Evolutionary conservation across 1,284 basidiomycete genomes (phyloP).

Genomic region (Ustilago esculenta): DNA sequence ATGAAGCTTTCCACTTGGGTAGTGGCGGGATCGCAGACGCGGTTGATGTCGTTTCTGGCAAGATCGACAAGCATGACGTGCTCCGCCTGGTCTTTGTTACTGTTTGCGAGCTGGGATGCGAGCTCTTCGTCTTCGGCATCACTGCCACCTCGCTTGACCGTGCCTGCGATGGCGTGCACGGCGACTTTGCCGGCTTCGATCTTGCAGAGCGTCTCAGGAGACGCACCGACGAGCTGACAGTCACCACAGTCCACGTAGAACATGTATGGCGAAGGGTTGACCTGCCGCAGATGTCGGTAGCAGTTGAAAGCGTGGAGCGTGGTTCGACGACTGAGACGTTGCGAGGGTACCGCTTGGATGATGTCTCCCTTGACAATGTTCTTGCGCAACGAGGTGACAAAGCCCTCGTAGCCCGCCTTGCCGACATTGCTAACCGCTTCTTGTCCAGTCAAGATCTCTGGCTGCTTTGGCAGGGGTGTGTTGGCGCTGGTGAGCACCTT

Average conservation of each 20-base stretch:
- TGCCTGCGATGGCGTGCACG: constrained; percentile 98
- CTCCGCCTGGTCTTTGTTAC: constrained; percentile 95
- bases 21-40: constrained; percentile 92
- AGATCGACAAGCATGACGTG: constrained; percentile 99
- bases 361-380: constrained; percentile 96
- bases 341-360: constrained; percentile 97
- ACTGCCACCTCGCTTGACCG: constrained; percentile 79
- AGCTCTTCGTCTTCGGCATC: constrained; percentile 80
- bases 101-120: constrained; percentile 78
- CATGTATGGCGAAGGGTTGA: constrained; percentile 99
- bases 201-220: constrained; percentile 96
- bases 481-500: constrained; percentile 34
- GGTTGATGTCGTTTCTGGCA: constrained; percentile 98
- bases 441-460: constrained; percentile 65
- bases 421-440: constrained; percentile 86
- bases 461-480: constrained; percentile 73
- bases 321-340: constrained; percentile 85
- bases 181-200: constrained; percentile 86
- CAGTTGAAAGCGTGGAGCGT: constrained; percentile 95
- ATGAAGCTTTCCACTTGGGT: constrained; percentile 97
- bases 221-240: constrained; percentile 92
- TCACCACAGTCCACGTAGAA: constrained; percentile 91
- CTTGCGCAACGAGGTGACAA: constrained; percentile 91
- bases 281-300: constrained; percentile 87
- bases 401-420: constrained; percentile 87